phyloP scores from a whole-genome alignment of 768 basidiomycete genomes.

The Sporobolomyces pararoseus region DNA sequence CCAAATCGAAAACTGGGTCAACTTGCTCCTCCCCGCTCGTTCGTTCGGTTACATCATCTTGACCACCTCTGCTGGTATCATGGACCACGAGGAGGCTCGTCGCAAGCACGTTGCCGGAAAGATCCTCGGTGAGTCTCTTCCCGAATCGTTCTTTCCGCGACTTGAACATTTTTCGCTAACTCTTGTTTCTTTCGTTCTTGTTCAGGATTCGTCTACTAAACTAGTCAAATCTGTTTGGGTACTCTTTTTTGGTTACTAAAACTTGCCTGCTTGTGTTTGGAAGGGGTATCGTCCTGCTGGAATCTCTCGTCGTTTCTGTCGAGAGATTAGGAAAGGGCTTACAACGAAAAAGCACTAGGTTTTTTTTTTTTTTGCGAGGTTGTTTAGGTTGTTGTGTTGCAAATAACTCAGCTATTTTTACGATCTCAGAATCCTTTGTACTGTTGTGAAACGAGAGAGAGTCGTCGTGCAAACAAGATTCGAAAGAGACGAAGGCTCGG shows the following conservation, averaged over 20 bases:
- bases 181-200: background rate
- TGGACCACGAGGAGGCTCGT: slow-evolving; percentile 98
- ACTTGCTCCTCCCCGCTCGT: slow-evolving; percentile 90
- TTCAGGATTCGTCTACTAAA: slow-evolving; percentile 31
- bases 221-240: background rate
- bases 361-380: background rate
- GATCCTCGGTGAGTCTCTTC: slow-evolving; percentile 52
- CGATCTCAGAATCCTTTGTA: background rate
- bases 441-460: too few relatives aligned
- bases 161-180: background rate
- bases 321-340: too few relatives aligned
- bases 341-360: too few relatives aligned
- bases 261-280: background rate
- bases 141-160: background rate
- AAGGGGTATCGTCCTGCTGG: background rate
- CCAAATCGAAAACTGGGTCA: slow-evolving; percentile 95
- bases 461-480: too few relatives aligned
- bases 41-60: slow-evolving; percentile 95
- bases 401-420: background rate
- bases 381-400: background rate
- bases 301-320: too few relatives aligned
- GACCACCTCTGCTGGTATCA: slow-evolving; percentile 96
- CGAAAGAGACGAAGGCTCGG: too few relatives aligned
- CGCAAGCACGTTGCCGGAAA: slow-evolving; percentile 97
- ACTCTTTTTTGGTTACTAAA: background rate